Evolutionary conservation across 2,329 filamentous ascomycete species (phyloP).

Genomic region (Xylariales sp.): DNA sequence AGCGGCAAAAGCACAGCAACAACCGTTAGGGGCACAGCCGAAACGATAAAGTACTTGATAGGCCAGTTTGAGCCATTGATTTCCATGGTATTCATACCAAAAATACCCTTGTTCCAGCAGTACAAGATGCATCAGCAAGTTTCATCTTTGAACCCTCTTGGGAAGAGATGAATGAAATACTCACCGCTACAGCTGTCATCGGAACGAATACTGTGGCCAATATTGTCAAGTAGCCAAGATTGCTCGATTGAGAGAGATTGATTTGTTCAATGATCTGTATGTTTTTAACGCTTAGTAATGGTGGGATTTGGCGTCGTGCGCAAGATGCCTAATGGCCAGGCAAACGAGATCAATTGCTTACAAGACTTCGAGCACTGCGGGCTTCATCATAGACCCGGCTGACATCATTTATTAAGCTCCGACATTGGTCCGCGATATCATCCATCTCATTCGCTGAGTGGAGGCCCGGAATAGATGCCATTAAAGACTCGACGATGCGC

Average conservation of each 20-base stretch:
- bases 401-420: not conserved
- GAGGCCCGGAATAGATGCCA: not conserved
- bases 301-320: no score
- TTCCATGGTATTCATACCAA: not conserved
- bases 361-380: not conserved
- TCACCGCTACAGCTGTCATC: constrained; percentile 1
- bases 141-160: no score
- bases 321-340: no score
- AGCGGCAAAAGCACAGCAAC: not conserved
- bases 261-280: not conserved
- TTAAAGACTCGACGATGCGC: not conserved
- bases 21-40: not conserved
- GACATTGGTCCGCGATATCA: not conserved
- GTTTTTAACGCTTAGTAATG: not conserved
- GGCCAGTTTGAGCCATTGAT: not conserved
- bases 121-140: no score
- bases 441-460: not conserved
- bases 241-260: not conserved
- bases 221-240: not conserved
- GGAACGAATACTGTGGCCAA: not conserved
- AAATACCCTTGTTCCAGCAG: not conserved
- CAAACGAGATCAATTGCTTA: not conserved
- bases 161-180: not conserved
- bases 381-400: not conserved
- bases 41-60: not conserved